Evolutionary conservation across 345 rosid species (phyloP).

Genomic region (Erysimum cheiranthoides): DNA sequence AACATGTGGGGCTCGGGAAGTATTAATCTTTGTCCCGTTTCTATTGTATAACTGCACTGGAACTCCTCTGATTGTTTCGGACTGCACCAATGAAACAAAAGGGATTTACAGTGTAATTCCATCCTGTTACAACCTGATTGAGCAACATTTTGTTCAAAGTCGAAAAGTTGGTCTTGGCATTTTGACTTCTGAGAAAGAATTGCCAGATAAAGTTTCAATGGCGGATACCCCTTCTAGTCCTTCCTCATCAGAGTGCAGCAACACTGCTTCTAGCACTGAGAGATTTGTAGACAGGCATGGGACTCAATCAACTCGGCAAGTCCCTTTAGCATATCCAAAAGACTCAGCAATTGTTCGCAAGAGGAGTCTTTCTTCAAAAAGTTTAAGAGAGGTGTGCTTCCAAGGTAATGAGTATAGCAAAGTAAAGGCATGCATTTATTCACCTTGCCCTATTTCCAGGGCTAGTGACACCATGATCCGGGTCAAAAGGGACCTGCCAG

Average conservation of each 20-base stretch:
- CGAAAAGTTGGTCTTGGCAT: slow-evolving; percentile 72
- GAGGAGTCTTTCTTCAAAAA: slow-evolving; percentile 47
- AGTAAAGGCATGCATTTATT: slow-evolving; percentile 78
- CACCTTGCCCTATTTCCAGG: slow-evolving; percentile 61
- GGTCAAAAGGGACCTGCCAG: slow-evolving; percentile 57
- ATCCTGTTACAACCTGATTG: slow-evolving; percentile 72
- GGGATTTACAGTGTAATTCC: slow-evolving; percentile 62
- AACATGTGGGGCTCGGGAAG: slow-evolving; percentile 87
- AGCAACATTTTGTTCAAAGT: slow-evolving; percentile 55
- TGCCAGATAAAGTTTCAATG: slow-evolving; percentile 44
- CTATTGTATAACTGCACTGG: slow-evolving; percentile 84
- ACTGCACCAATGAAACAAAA: slow-evolving; percentile 58
- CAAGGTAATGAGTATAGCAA: slow-evolving; percentile 52
- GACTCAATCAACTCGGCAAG: slow-evolving; percentile 50
- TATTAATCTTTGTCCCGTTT: slow-evolving; percentile 77
- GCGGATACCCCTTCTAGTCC: slow-evolving; percentile 47
- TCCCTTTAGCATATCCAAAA: slow-evolving; percentile 44
- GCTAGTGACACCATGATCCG: slow-evolving; percentile 63
- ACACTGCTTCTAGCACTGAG: slow-evolving; percentile 41
- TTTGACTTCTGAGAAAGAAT: slow-evolving; percentile 57
- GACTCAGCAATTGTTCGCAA: slow-evolving; percentile 43
- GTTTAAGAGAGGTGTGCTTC: slow-evolving; percentile 51
- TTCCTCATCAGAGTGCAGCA: slow-evolving; percentile 49
- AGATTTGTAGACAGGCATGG: slow-evolving; percentile 48
- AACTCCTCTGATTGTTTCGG: slow-evolving; percentile 69